These are phyloP conservation scores for Nakaseomyces glabratus DNA, from an alignment of 1,139 yeast genomes.

Conservation along the genomic window DNA sequence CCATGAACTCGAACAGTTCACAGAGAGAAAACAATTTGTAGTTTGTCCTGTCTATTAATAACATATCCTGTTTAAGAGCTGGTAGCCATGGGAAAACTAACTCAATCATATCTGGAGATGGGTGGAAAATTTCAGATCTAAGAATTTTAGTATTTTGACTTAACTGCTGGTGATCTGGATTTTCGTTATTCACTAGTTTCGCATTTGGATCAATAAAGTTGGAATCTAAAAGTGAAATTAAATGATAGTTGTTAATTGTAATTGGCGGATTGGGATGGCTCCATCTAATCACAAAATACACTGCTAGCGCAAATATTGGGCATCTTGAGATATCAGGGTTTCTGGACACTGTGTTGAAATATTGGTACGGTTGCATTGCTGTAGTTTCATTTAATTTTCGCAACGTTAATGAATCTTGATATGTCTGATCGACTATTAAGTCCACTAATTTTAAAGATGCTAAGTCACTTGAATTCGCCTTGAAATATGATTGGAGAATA, in stretches of 20 bases:
- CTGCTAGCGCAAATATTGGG: slow-evolving; percentile 29
- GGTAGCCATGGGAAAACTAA: slow-evolving; percentile 29
- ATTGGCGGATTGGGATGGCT: slow-evolving; percentile 23
- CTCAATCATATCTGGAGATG: slow-evolving; percentile 18
- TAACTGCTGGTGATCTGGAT: slow-evolving; percentile 8
- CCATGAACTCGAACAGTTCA: slow-evolving; percentile 30
- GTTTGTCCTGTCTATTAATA: slow-evolving; percentile 25
- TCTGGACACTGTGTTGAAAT: slow-evolving; percentile 29
- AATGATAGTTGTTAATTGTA: slow-evolving; percentile 18
- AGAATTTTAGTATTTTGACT: slow-evolving; percentile 12
- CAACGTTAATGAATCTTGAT: slow-evolving; percentile 29
- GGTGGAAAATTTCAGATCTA: slow-evolving; percentile 21
- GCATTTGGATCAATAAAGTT: slow-evolving; percentile 17
- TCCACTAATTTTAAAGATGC: slow-evolving; percentile 21
- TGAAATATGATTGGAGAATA: slow-evolving; percentile 23
- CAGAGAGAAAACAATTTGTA: slow-evolving; percentile 27
- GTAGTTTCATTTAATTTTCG: slow-evolving; percentile 26
- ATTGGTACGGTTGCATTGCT: slow-evolving; percentile 24
- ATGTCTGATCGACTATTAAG: slow-evolving; percentile 30
- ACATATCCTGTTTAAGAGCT: slow-evolving; percentile 23
- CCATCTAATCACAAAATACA: slow-evolving; percentile 27
- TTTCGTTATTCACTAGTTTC: slow-evolving; percentile 10
- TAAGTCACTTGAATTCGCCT: slow-evolving; percentile 17
- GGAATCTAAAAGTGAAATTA: slow-evolving; percentile 19
- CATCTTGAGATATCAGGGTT: slow-evolving; percentile 27